Percentiles rank a stretch among this genome's conserved stretches.
These are phyloP conservation scores for Ceratocystis lukuohia DNA, from an alignment of 2,329 filamentous ascomycete genomes.

Conservation along the genomic window DNA sequence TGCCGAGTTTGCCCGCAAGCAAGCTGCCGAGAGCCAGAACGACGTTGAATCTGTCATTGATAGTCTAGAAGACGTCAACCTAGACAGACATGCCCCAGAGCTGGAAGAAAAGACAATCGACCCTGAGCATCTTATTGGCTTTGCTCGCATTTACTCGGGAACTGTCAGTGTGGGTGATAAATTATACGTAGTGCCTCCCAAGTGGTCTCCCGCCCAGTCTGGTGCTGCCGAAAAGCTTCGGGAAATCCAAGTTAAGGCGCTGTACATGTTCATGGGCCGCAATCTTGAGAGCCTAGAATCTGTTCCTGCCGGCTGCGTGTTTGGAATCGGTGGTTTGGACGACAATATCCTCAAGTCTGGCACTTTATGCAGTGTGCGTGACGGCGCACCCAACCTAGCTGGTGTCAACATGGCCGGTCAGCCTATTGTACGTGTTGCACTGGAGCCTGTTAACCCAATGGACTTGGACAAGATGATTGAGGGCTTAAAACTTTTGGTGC, in stretches of 20 bases:
- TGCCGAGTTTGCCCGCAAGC: constrained; percentile 71
- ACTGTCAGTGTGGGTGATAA: constrained; percentile 79
- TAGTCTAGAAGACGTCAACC: constrained; percentile 30
- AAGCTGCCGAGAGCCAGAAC: constrained; percentile 42
- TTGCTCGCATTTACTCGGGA: constrained; percentile 86
- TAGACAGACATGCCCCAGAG: constrained; percentile 39
- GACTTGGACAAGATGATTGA: constrained; percentile 92
- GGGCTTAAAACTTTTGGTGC: constrained; percentile 73
- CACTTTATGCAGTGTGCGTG: constrained; percentile 75
- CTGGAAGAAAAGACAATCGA: constrained; percentile 49
- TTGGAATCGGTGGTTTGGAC: constrained; percentile 84
- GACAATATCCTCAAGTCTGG: constrained; percentile 92
- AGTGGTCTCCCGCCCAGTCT: constrained; percentile 73
- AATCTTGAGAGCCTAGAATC: constrained; percentile 68
- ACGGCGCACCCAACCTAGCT: constrained; percentile 80
- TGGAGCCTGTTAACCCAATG: constrained; percentile 83
- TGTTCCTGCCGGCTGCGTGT: constrained; percentile 87
- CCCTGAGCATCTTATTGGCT: constrained; percentile 82
- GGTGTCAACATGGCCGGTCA: constrained; percentile 67
- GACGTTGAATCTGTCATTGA: constrained; percentile 23
- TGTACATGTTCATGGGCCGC: constrained; percentile 94
- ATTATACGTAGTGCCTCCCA: constrained; percentile 82
- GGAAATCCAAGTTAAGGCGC: constrained; percentile 69
- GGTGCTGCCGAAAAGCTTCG: constrained; percentile 59
- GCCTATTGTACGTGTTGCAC: constrained; percentile 85